Evolutionary conservation across 345 rosid genomes (phyloP), one percentile per base, ranked within the genome.

Genomic region (Melaleuca alternifolia): DNA sequence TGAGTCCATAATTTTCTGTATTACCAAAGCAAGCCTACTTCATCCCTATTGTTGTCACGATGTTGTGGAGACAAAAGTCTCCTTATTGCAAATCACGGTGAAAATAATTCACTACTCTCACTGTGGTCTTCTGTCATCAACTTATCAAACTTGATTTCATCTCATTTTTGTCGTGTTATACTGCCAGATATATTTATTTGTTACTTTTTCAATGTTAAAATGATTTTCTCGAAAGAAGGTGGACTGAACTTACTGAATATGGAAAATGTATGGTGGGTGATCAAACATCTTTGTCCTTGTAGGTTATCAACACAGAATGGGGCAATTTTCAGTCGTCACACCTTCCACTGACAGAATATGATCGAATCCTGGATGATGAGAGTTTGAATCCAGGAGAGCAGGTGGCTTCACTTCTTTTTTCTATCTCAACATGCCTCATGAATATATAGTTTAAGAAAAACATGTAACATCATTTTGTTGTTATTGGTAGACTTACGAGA

Each of bases 271-370:
- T 62, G 44, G 41, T 30, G 76, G 41, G 76, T 28, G 76, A 62
- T 15, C 37, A 62, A 30, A 83, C 7, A 16, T 51, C 46, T 41
- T n/a, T 59, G 79, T 20, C 37, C 57, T 54, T 33, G 53, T 86
- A 93, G 98, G 98, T 94, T 62, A 93, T 95, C 89, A 94, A 95
- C 88, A 95, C 92, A 92, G 96, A 95, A 81, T 94, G 96, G 96
- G 96, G 96, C 85, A 93, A 88, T 88, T 95, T 95, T 89, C 83
- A 90, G 83, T 94, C 95, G 87, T 93, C 96, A 1, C 96, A 94
- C 89, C 93, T 95, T 89, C 95, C 96, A 5, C 57, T 91, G 84
- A 93, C 95, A 23, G 93, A 93, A 83, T 94, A 89, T 89, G 96
- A 95, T 87, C 87, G 90, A 5, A 90, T 86, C 15, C 86, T 95